phyloP scores from a whole-genome alignment of 345 rosid species.

The Gossypium sturtianum region DNA sequence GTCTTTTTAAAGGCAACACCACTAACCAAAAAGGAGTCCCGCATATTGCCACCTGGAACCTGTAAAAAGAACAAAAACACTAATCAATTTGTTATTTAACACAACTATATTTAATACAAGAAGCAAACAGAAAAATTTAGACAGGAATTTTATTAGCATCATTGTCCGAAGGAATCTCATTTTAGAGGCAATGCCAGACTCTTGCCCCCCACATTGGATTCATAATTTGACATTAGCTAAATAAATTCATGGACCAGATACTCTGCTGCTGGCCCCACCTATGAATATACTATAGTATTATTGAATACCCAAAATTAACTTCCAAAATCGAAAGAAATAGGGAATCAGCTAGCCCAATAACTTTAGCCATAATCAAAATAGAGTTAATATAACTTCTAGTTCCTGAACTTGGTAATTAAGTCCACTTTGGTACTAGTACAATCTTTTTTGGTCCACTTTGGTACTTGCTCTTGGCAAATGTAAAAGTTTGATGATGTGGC shows the following conservation, averaged over 20 bases:
- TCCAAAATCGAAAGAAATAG: background rate
- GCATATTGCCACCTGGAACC: constrained; percentile 99
- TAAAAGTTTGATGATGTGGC: too few relatives aligned
- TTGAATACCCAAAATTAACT: background rate
- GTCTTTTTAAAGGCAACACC: constrained; percentile 99
- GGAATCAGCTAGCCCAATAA: background rate
- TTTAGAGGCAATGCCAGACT: background rate
- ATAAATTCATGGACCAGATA: background rate
- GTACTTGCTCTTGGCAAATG: too few relatives aligned
- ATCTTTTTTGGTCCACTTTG: too few relatives aligned
- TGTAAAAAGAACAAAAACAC: constrained; percentile 21
- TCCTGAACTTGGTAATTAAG: too few relatives aligned
- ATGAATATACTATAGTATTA: background rate
- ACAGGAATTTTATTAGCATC: background rate
- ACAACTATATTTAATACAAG: background rate
- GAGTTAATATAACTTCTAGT: too few relatives aligned
- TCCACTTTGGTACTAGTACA: too few relatives aligned
- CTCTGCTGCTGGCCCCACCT: background rate
- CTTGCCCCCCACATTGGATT: background rate
- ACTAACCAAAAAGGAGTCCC: constrained; percentile 90
- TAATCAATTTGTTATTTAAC: background rate
- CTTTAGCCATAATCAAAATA: background rate
- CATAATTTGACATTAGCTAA: background rate
- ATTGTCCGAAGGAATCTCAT: background rate
- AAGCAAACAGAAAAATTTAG: background rate